A percentile compares a stretch with the other conserved stretches of the same genome.
Evolutionary conservation across 2,329 filamentous ascomycete genomes (phyloP).

Genomic region (Lachnellula willkommii): DNA sequence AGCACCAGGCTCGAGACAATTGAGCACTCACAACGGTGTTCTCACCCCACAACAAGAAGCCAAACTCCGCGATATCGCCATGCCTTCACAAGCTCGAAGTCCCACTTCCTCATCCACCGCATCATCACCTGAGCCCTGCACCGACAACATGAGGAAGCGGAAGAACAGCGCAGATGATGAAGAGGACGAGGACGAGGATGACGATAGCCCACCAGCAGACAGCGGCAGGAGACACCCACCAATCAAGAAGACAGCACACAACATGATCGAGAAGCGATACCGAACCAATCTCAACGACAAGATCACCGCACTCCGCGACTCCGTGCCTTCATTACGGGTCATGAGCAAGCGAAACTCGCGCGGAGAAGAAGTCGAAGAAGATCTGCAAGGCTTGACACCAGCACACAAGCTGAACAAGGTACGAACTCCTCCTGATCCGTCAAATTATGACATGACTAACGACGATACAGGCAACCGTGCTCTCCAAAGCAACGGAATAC

Average conservation of each 20-base stretch:
- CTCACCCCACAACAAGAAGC: slow-evolving; percentile 24
- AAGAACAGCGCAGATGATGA: slow-evolving; percentile 28
- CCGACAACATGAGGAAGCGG: slow-evolving; percentile 41
- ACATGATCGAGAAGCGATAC: slow-evolving; percentile 81
- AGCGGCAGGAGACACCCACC: slow-evolving; percentile 33
- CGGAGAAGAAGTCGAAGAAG: slow-evolving; percentile 55
- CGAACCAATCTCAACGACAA: slow-evolving; percentile 81
- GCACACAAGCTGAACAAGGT: slow-evolving; percentile 67
- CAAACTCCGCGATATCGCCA: slow-evolving; percentile 56
- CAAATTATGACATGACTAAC: neutral
- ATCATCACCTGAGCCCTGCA: slow-evolving; percentile 30
- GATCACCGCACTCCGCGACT: slow-evolving; percentile 69
- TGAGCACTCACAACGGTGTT: slow-evolving; percentile 6
- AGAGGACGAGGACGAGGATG: slow-evolving; percentile 47
- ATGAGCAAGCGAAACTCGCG: slow-evolving; percentile 41
- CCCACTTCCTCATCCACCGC: slow-evolving; percentile 39
- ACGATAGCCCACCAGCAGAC: slow-evolving; percentile 43
- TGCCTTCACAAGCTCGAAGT: slow-evolving; percentile 50
- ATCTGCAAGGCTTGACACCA: slow-evolving; percentile 54
- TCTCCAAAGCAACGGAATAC: slow-evolving; percentile 94
- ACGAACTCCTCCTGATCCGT: neutral
- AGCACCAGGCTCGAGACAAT: slow-evolving; percentile 2
- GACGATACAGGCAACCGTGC: slow-evolving; percentile 40
- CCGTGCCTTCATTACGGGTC: slow-evolving; percentile 62
- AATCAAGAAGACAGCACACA: slow-evolving; percentile 74